phyloP scores from a whole-genome alignment of 192 early-diverging fungal genomes.

The Mortierella hygrophila region DNA sequence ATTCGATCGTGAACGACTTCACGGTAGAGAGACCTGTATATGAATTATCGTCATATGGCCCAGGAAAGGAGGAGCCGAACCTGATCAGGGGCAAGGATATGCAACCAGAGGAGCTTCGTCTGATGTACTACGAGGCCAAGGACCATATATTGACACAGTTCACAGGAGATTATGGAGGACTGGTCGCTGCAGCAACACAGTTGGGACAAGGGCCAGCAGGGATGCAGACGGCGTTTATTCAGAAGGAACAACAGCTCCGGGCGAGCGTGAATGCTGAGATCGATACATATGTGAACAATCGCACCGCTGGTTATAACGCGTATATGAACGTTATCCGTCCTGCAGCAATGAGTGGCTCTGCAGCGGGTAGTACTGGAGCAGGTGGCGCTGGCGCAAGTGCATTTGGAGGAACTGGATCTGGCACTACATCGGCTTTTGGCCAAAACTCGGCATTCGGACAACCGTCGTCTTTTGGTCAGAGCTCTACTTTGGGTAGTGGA shows the following conservation, averaged over 20 bases:
- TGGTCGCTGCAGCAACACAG: constrained; percentile 20
- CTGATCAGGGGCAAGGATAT: constrained; percentile 70
- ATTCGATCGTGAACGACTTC: constrained; percentile 58
- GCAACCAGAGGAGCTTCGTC: constrained; percentile 73
- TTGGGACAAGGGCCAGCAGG: constrained; percentile 34
- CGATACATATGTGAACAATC: constrained; percentile 46
- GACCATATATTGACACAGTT: constrained; percentile 24
- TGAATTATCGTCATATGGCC: constrained; percentile 69
- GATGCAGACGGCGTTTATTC: constrained; percentile 32
- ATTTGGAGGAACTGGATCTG: constrained; percentile 27
- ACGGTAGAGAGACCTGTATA: constrained; percentile 63
- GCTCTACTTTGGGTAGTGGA: constrained; percentile 28
- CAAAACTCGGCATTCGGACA: constrained; percentile 29
- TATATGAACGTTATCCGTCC: constrained; percentile 48
- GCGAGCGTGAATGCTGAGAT: constrained; percentile 57
- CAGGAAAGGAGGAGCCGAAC: constrained; percentile 70
- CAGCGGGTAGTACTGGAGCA: background rate
- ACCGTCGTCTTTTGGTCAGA: constrained; percentile 45
- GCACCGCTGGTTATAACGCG: constrained; percentile 52
- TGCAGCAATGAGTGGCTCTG: background rate
- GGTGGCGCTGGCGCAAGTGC: constrained; percentile 16
- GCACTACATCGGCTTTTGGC: constrained; percentile 16
- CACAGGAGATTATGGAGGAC: constrained; percentile 32
- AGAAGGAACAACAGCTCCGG: constrained; percentile 47
- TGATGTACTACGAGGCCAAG: constrained; percentile 61